Evolutionary conservation across 1,284 basidiomycete genomes (phyloP), one percentile per base, ranked within the genome.

Genomic region (Schizophyllum amplum): DNA sequence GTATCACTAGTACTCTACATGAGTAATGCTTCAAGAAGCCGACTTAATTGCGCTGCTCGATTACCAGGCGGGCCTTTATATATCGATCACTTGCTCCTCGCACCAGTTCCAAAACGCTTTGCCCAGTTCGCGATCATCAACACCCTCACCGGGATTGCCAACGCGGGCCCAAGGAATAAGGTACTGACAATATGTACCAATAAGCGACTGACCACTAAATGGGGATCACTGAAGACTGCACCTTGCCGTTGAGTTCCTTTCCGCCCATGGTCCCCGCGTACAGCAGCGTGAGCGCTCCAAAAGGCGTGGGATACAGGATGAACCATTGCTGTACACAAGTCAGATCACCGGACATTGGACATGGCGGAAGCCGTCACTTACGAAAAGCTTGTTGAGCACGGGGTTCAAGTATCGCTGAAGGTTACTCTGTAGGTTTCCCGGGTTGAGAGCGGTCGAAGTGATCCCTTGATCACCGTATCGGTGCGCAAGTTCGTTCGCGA

Each of bases 181-280:
- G 56, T 65, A 68, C 64, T 68, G 47, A 48, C 22, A 51, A 22
- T 5, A 20, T n/a, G 17, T 25, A 52, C 9, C 13, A 26, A 24
- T 24, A 15, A 24, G 24, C n/a, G n/a, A 24, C 21, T n/a, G n/a
- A n/a, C n/a, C n/a, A 25, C 22, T 23, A 20, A 9, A 13, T 5
- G 3, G 21, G 22, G 13, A 24, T 6, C 48, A 24, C n/a, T 56
- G 27, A 5, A 52, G 15, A 42, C 11, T 17, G 33, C 17, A 69
- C 72, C 66, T 73, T 70, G 24, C 73, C 71, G 53, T 67, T 68
- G 9, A 71, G 58, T 9, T 70, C 63, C 1, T 63, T 63, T 1
- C 66, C 67, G 5, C 69, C 68, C 1, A 69, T 64, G 15, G 72
- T 76, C 0, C 71, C 77, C 1, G 74, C 76, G 63, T 71, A 82